These are phyloP conservation scores for Mucor irregularis DNA, from an alignment of 371 early-diverging fungal genomes.

Conservation along the genomic window DNA sequence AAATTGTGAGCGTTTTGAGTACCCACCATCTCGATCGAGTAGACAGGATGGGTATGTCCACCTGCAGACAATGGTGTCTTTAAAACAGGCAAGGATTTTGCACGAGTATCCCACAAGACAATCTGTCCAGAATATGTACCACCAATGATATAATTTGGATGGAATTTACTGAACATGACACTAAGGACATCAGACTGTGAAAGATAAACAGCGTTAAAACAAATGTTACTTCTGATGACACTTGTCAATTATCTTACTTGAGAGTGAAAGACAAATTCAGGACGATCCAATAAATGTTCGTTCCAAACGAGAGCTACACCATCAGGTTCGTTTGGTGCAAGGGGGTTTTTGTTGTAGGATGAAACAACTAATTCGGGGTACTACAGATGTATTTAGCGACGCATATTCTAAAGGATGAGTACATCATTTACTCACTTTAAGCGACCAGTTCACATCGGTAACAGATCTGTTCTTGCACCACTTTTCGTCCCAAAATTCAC, in stretches of 20 bases:
- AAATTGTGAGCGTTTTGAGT: slow-evolving; percentile 93
- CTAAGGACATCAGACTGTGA: slow-evolving; percentile 89
- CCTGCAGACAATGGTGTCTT: slow-evolving; percentile 87
- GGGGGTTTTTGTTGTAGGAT: slow-evolving; percentile 87
- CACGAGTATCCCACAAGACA: slow-evolving; percentile 94
- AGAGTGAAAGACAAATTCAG: slow-evolving; percentile 93
- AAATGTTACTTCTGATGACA: not conserved
- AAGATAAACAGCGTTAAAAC: no score
- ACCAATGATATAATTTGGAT: slow-evolving; percentile 89
- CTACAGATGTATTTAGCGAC: no score
- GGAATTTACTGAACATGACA: slow-evolving; percentile 87
- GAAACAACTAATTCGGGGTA: slow-evolving; percentile 87
- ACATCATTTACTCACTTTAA: slow-evolving; percentile 53
- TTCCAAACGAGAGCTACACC: slow-evolving; percentile 96
- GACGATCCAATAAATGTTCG: slow-evolving; percentile 80
- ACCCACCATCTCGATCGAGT: slow-evolving; percentile 86
- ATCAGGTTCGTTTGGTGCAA: slow-evolving; percentile 89
- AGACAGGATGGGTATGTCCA: slow-evolving; percentile 97
- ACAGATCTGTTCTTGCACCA: slow-evolving; percentile 84
- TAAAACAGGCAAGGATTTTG: slow-evolving; percentile 81
- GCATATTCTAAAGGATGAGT: not conserved
- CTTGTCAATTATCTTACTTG: slow-evolving; percentile 47
- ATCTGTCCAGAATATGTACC: slow-evolving; percentile 97
- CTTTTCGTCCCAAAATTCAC: slow-evolving; percentile 80
- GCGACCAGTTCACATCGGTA: slow-evolving; percentile 92